These are phyloP conservation scores for Neurospora sp. DNA, from an alignment of 495 filamentous ascomycete species.

Conservation along the genomic window DNA sequence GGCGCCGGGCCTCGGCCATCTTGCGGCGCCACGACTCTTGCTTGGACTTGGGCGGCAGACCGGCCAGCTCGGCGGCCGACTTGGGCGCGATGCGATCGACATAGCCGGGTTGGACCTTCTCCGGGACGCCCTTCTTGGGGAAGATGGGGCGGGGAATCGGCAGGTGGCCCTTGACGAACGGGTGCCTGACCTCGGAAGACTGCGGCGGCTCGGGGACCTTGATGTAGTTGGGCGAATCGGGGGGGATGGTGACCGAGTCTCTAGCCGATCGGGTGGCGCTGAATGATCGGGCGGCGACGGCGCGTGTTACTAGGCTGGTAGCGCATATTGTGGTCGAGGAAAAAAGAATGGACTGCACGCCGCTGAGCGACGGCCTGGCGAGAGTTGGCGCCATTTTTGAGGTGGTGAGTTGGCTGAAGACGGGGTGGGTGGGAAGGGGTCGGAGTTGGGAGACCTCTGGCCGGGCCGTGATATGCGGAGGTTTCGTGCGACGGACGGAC, in stretches of 20 bases:
- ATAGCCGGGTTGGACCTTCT: conserved; percentile 23
- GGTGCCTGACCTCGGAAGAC: conserved; percentile 23
- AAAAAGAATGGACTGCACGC: conserved; percentile 15
- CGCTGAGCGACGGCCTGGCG: conserved; percentile 11
- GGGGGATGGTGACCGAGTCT: conserved; percentile 19
- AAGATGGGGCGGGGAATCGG: conserved; percentile 37
- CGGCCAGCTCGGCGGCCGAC: conserved; percentile 16
- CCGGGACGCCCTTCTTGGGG: conserved; percentile 22
- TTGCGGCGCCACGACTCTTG: conserved; percentile 23
- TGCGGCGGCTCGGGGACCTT: conserved; percentile 35
- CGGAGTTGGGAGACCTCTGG: neutral
- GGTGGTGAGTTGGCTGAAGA: conserved; percentile 6
- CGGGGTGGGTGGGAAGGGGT: neutral
- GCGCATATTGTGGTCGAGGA: conserved; percentile 50
- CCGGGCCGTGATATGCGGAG: neutral
- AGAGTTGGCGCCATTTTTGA: conserved; percentile 11
- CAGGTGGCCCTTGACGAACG: conserved; percentile 31
- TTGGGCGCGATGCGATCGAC: conserved; percentile 15
- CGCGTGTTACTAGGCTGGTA: conserved; percentile 26
- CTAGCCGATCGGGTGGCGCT: conserved; percentile 4
- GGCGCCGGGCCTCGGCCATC: conserved; percentile 18
- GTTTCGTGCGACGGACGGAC: neutral
- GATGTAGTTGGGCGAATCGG: conserved; percentile 38
- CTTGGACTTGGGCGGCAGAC: conserved; percentile 16
- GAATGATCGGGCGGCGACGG: conserved; percentile 8